A percentile compares a stretch with the other conserved stretches of the same genome.
Evolutionary conservation across 192 early-diverging fungal genomes (phyloP).

Genomic region (Backusella psychrophila): DNA sequence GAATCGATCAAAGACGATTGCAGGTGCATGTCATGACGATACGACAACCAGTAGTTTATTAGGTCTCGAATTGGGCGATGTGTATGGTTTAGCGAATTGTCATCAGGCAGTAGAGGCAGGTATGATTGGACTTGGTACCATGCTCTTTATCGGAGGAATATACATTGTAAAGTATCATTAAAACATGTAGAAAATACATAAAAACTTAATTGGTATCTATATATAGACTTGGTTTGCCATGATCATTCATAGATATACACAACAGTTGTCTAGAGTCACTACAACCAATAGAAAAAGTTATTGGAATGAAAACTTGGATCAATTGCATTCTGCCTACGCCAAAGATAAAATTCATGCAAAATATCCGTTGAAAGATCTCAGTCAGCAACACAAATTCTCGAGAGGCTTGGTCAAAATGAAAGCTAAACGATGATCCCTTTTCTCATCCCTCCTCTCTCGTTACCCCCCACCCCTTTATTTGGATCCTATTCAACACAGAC

Average conservation of each 20-base stretch:
- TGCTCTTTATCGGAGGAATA: conserved; percentile 21
- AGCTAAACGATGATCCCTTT: background rate
- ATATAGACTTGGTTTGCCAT: conserved; percentile 23
- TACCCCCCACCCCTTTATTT: background rate
- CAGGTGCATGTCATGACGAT: background rate
- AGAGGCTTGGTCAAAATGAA: conserved; percentile 11
- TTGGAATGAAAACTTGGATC: conserved; percentile 22
- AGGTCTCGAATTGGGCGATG: conserved; percentile 18
- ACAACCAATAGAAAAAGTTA: background rate
- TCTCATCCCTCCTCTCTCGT: background rate
- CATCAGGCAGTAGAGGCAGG: conserved; percentile 28
- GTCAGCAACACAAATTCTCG: conserved; percentile 12
- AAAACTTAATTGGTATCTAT: background rate
- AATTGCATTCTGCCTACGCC: conserved; percentile 20
- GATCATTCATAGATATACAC: conserved; percentile 1
- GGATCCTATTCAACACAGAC: background rate
- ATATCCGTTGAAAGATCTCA: conserved; percentile 20
- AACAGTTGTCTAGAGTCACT: conserved; percentile 5
- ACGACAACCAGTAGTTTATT: conserved; percentile 1
- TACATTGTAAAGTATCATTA: conserved; percentile 14
- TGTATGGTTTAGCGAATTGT: conserved; percentile 30
- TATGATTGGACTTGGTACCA: conserved; percentile 22
- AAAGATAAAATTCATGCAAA: conserved; percentile 14
- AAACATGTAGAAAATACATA: background rate
- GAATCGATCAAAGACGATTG: conserved; percentile 13